Conservation (phyloP, 768 basidiomycete genomes). For the Gyrodon lividus region DNA sequence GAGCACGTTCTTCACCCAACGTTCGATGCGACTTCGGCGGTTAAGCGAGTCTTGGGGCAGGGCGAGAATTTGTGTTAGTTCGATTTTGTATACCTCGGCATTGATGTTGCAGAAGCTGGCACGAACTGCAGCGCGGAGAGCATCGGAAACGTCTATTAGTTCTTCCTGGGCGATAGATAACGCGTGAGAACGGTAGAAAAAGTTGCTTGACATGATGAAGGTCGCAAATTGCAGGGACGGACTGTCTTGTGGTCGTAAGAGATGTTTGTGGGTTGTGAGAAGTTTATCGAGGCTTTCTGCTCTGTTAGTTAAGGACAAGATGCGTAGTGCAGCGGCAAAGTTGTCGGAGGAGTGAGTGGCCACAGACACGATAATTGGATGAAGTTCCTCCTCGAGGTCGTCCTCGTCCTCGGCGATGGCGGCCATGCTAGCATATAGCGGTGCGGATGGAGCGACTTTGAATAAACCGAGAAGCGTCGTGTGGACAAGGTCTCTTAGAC, state of each 20-base stretch:
- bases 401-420: constrained; percentile 36
- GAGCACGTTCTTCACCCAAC: constrained; percentile 50
- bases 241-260: constrained; percentile 62
- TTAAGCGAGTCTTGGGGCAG: constrained; percentile 36
- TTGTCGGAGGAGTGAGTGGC: constrained; percentile 53
- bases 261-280: constrained; percentile 46
- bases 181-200: constrained; percentile 30
- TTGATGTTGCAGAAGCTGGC: constrained; percentile 49
- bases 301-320: constrained; percentile 41
- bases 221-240: constrained; percentile 46
- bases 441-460: constrained; percentile 45
- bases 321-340: constrained; percentile 54
- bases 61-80: constrained; percentile 47
- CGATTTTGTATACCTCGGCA: constrained; percentile 37
- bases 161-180: constrained; percentile 52
- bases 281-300: constrained; percentile 37
- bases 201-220: constrained; percentile 32
- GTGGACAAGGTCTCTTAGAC: constrained; percentile 46
- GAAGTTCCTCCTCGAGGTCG: constrained; percentile 35
- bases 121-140: constrained; percentile 44
- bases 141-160: constrained; percentile 43
- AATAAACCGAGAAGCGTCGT: constrained; percentile 47
- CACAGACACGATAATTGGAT: constrained; percentile 35
- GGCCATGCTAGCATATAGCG: constrained; percentile 45
- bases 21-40: constrained; percentile 48